Percentiles rank a stretch among this genome's conserved stretches.
phyloP scores from a whole-genome alignment of 75 land plant species.

The Pinus taeda region DNA sequence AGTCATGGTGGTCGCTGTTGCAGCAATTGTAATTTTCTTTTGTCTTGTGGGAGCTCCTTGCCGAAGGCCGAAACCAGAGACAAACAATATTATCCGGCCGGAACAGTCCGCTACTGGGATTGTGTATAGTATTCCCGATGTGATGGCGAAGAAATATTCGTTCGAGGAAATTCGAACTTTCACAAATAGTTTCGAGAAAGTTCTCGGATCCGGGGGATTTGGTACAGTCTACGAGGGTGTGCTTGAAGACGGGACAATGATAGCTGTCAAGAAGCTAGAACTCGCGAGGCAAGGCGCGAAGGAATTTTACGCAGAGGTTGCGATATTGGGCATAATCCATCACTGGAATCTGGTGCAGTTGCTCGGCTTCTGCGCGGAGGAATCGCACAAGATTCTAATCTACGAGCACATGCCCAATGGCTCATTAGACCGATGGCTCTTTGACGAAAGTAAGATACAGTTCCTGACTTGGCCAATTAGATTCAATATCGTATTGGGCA shows the following conservation, averaged over 20 bases:
- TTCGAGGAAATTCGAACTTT: conserved; percentile 14
- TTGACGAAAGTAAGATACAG: neutral
- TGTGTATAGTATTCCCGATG: conserved; percentile 5
- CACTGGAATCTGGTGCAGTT: conserved; percentile 32
- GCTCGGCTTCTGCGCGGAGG: conserved; percentile 20
- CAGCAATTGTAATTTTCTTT: neutral
- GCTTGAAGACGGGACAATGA: conserved; percentile 12
- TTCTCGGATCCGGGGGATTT: conserved; percentile 31
- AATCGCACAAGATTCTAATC: conserved; percentile 17
- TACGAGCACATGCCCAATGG: conserved; percentile 37
- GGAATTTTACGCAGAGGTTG: conserved; percentile 27
- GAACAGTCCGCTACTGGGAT: neutral
- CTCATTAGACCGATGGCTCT: conserved; percentile 26
- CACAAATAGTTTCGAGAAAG: conserved; percentile 13
- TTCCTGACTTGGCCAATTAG: conserved; percentile 12
- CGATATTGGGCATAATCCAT: conserved; percentile 23
- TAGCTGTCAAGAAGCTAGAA: conserved; percentile 31
- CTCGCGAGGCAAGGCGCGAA: conserved; percentile 24
- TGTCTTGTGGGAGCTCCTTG: neutral
- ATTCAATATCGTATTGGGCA: conserved; percentile 11
- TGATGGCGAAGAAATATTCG: conserved; percentile 9
- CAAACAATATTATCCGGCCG: no score
- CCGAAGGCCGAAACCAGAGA: neutral
- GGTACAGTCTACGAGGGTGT: conserved; percentile 25
- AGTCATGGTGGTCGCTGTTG: neutral